Conservation (phyloP, 2,329 filamentous ascomycete species). For the Lecanicillium sp. region DNA sequence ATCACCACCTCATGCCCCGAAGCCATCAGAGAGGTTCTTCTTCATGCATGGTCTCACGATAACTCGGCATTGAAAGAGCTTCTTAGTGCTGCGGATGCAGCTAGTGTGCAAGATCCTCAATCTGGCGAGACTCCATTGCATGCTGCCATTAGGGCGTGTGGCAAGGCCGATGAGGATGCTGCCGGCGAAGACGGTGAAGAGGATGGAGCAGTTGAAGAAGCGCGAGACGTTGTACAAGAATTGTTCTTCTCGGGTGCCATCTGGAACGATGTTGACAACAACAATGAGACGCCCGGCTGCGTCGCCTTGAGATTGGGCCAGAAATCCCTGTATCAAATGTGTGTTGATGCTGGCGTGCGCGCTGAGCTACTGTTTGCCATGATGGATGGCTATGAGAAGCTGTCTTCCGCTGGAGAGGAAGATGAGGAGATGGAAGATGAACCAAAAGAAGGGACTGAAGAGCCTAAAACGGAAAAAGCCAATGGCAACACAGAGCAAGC, state of each 20-base stretch:
- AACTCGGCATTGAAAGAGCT: conserved; percentile 59
- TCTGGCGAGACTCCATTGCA: conserved; percentile 86
- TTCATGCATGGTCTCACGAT: conserved; percentile 52
- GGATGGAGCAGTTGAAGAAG: conserved; percentile 45
- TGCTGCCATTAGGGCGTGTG: conserved; percentile 75
- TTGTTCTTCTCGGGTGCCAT: conserved; percentile 85
- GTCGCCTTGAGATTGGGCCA: conserved; percentile 65
- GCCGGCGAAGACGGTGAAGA: conserved; percentile 23
- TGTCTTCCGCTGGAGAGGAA: conserved; percentile 49
- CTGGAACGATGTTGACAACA: conserved; percentile 89
- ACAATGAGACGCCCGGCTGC: conserved; percentile 87
- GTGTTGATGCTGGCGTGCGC: conserved; percentile 82
- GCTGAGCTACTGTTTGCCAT: conserved; percentile 81
- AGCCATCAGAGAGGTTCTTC: conserved; percentile 41
- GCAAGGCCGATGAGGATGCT: conserved; percentile 25
- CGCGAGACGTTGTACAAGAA: conserved; percentile 60
- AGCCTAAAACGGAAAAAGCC: conserved; percentile 18
- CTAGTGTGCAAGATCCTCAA: conserved; percentile 74
- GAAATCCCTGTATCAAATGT: conserved; percentile 65
- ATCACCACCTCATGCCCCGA: conserved; percentile 45
- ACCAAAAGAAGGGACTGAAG: conserved; percentile 24
- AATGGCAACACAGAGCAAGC: conserved; percentile 20
- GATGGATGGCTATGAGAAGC: conserved; percentile 70
- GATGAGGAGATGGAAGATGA: conserved; percentile 40
- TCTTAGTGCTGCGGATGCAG: conserved; percentile 51